Conservation (phyloP, 164 flowering plant species). For the Kalanchoe fedtschenkoi region DNA sequence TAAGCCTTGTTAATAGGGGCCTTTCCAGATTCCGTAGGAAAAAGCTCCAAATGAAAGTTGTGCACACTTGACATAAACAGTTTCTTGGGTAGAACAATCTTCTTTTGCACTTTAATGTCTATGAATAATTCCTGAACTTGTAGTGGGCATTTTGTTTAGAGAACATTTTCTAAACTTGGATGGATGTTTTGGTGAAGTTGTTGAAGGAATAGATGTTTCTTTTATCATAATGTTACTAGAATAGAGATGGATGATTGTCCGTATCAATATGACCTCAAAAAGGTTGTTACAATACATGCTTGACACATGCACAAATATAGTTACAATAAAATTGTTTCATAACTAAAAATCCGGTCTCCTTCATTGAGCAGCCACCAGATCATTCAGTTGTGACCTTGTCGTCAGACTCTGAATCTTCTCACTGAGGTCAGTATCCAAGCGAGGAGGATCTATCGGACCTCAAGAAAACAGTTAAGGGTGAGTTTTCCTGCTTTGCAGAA, state of each 20-base stretch:
- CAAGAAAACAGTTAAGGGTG: background rate
- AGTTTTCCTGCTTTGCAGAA: background rate
- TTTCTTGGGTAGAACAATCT: too few species aligned
- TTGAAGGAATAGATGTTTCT: too few species aligned
- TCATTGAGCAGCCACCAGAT: constrained; percentile 16
- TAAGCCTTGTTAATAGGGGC: too few species aligned
- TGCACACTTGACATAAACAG: too few species aligned
- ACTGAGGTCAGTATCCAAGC: constrained; percentile 3
- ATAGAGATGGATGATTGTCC: background rate
- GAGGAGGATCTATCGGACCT: constrained; percentile 4
- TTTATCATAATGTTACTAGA: too few species aligned
- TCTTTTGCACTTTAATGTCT: background rate
- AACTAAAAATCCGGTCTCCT: background rate
- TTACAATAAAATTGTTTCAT: background rate
- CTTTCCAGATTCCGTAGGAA: too few species aligned
- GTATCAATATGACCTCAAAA: background rate
- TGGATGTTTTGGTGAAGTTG: constrained; percentile 3
- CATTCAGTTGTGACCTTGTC: constrained; percentile 15
- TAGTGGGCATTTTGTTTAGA: background rate
- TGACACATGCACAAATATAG: background rate
- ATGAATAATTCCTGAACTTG: too few species aligned
- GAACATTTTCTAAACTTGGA: background rate
- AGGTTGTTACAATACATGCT: background rate
- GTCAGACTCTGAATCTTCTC: constrained; percentile 16
- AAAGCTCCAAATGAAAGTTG: too few species aligned